Conservation (phyloP, 2,329 filamentous ascomycete species). For the Gyromitra esculenta region DNA sequence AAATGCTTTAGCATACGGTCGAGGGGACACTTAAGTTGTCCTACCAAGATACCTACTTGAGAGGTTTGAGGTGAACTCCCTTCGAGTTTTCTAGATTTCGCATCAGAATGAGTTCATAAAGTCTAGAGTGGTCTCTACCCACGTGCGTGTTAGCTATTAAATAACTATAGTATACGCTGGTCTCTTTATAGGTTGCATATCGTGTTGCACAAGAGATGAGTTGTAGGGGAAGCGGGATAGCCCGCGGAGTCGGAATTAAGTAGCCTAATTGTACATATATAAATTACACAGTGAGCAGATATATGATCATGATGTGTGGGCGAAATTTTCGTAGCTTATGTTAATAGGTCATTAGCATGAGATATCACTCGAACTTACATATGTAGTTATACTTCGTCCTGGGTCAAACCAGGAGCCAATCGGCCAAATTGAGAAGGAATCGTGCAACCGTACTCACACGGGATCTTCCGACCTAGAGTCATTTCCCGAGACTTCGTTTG, state of each 20-base stretch:
- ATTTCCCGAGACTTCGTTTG: neutral
- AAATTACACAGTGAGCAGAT: neutral
- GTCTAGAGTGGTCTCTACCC: neutral
- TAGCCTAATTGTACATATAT: neutral
- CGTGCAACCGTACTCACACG: neutral
- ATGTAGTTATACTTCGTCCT: neutral
- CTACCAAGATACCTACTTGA: neutral
- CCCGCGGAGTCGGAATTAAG: neutral
- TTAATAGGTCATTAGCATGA: neutral
- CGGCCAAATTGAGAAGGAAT: neutral
- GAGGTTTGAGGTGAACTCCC: neutral
- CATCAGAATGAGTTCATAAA: neutral
- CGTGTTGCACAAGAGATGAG: constrained; percentile 1
- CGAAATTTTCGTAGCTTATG: neutral
- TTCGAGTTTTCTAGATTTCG: neutral
- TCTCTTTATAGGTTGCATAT: constrained; percentile 2
- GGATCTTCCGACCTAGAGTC: neutral
- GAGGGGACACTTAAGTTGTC: neutral
- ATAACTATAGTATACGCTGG: neutral
- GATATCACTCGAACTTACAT: constrained; percentile 15
- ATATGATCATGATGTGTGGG: neutral
- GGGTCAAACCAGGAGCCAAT: neutral
- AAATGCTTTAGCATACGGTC: neutral
- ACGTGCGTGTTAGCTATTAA: neutral
- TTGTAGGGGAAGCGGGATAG: constrained; percentile 12